Conservation (phyloP, 139 green algal species). For the Chlorella sp. region DNA sequence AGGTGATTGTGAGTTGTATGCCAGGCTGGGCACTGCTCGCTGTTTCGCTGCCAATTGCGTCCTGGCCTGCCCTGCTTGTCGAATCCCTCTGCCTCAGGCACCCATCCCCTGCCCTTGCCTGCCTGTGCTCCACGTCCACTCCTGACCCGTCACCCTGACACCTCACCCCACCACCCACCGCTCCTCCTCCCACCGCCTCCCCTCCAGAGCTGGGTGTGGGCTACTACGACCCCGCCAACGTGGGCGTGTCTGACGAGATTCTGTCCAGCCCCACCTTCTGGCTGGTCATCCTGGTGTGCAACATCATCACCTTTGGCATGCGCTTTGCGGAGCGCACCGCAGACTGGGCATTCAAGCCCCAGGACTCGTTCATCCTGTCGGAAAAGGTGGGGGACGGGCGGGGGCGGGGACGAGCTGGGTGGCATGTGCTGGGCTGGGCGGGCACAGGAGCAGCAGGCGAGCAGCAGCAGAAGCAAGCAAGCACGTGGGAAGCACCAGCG, state of each 20-base stretch:
- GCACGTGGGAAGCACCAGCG: too few relatives aligned
- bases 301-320: constrained; percentile 55
- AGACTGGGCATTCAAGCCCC: constrained; percentile 59
- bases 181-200: not conserved
- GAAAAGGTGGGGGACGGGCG: constrained; percentile 45
- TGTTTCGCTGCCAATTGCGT: not conserved
- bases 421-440: not conserved
- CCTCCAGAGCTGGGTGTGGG: constrained; percentile 46
- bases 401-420: not conserved
- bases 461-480: not conserved
- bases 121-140: too few relatives aligned
- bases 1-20: too few relatives aligned
- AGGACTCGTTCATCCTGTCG: constrained; percentile 60
- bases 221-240: constrained; percentile 59
- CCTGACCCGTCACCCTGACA: too few relatives aligned
- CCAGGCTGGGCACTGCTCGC: too few relatives aligned
- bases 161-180: not conserved
- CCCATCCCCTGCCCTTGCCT: not conserved
- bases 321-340: constrained; percentile 54
- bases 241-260: constrained; percentile 51
- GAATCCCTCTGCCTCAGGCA: not conserved
- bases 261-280: constrained; percentile 57
- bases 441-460: not conserved
- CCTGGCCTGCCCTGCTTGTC: not conserved
- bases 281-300: constrained; percentile 54